These are phyloP conservation scores for Phytophthora pseudosyringae DNA, from an alignment of 352 stramenopile species.

Conservation along the genomic window DNA sequence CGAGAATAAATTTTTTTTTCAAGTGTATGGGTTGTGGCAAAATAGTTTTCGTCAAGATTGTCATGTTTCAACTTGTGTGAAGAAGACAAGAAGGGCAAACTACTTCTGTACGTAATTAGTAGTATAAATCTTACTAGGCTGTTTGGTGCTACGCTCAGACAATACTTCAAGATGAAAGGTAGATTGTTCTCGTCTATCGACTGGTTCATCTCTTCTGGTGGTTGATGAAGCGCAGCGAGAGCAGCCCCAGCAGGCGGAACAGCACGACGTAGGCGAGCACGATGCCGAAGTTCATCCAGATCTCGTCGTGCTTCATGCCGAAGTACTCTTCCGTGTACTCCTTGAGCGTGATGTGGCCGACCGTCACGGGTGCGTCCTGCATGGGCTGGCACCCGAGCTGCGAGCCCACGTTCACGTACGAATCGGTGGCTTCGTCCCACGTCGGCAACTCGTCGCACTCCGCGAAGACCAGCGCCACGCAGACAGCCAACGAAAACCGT, in stretches of 20 bases:
- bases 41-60: no score
- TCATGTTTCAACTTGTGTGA: no score
- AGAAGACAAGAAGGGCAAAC: no score
- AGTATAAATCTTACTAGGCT: no score
- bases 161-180: no score
- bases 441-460: constrained; percentile 32
- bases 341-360: constrained; percentile 29
- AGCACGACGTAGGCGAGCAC: constrained; percentile 33
- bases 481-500: constrained; percentile 36
- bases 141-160: no score
- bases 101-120: no score
- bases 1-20: no score
- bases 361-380: constrained; percentile 15
- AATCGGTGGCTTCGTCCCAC: constrained; percentile 16
- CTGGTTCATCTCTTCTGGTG: constrained; percentile 44
- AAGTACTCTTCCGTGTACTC: constrained; percentile 30
- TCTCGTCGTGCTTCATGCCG: constrained; percentile 23
- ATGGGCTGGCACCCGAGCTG: constrained; percentile 30
- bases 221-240: constrained; percentile 29
- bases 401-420: constrained; percentile 27
- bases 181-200: no score
- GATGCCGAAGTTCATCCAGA: constrained; percentile 28
- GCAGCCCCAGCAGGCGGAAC: constrained; percentile 38
- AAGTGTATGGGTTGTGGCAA: no score
- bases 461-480: constrained; percentile 33